These are phyloP conservation scores for Pythium rhizo-oryzae DNA, from an alignment of 352 stramenopile genomes.

Conservation along the genomic window DNA sequence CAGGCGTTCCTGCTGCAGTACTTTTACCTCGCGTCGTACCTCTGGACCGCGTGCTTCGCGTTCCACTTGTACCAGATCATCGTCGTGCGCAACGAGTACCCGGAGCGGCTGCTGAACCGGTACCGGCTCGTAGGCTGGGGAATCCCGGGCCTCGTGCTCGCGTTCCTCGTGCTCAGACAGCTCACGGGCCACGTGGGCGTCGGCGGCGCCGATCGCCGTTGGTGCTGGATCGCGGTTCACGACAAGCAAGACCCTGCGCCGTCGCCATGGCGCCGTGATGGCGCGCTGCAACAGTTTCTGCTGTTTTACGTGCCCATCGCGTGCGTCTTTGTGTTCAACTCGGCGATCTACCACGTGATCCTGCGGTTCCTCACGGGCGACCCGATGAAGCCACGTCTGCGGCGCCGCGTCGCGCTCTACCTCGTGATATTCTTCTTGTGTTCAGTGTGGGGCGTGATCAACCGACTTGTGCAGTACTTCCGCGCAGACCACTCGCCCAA, in stretches of 20 bases:
- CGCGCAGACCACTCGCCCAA: conserved; percentile 48
- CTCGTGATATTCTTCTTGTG: conserved; percentile 73
- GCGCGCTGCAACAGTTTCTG: conserved; percentile 61
- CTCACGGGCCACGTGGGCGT: conserved; percentile 73
- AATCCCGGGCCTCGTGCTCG: conserved; percentile 50
- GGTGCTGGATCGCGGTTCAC: conserved; percentile 78
- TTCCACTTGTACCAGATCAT: conserved; percentile 90
- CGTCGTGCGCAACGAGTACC: conserved; percentile 79
- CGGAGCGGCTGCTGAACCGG: conserved; percentile 57
- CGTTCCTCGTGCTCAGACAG: conserved; percentile 65
- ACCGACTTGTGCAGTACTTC: conserved; percentile 67
- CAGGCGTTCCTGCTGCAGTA: conserved; percentile 78
- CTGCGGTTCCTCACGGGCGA: conserved; percentile 63
- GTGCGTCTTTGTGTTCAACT: conserved; percentile 74
- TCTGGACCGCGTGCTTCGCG: conserved; percentile 86
- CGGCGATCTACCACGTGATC: conserved; percentile 57
- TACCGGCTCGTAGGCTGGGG: conserved; percentile 76
- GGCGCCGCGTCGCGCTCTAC: conserved; percentile 63
- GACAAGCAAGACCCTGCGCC: conserved; percentile 31
- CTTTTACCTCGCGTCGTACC: conserved; percentile 80
- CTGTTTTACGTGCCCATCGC: conserved; percentile 70
- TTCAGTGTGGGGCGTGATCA: conserved; percentile 71
- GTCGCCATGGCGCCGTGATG: conserved; percentile 42
- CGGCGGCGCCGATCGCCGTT: conserved; percentile 63
- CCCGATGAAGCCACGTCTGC: conserved; percentile 63